A percentile compares a stretch with the other conserved stretches of the same genome.
These are phyloP conservation scores for Hyphodiscus sp. DNA, from an alignment of 2,329 filamentous ascomycete genomes.

Conservation along the genomic window DNA sequence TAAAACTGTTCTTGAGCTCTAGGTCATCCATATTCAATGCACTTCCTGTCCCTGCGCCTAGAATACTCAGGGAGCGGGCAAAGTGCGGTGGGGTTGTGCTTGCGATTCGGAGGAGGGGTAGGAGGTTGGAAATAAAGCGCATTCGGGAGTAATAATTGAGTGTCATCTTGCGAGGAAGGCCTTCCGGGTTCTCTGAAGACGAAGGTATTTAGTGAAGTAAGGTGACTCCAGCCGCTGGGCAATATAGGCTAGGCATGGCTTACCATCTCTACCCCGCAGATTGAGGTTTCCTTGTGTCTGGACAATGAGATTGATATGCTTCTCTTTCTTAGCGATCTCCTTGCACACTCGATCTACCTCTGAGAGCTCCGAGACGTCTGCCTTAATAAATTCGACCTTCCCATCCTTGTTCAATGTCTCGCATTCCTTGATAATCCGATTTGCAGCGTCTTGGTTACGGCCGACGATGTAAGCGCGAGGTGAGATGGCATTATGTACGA, in stretches of 20 bases:
- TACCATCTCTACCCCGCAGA: constrained; percentile 22
- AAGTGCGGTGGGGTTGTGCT: constrained; percentile 35
- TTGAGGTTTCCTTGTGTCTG: constrained; percentile 43
- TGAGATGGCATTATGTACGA: constrained; percentile 34
- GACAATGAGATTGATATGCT: constrained; percentile 48
- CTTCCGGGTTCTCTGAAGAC: constrained; percentile 22
- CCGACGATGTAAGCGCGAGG: constrained; percentile 44
- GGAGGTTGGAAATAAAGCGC: constrained; percentile 48
- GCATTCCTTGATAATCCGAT: constrained; percentile 38
- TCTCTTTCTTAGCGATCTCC: constrained; percentile 44
- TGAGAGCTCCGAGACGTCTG: constrained; percentile 38
- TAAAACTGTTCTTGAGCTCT: constrained; percentile 21
- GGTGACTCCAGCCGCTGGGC: background rate
- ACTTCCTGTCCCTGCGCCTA: constrained; percentile 46
- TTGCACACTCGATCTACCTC: constrained; percentile 43
- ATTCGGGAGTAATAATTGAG: constrained; percentile 48
- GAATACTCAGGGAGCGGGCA: constrained; percentile 49
- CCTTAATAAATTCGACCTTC: constrained; percentile 38
- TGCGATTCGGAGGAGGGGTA: constrained; percentile 41
- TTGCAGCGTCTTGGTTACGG: constrained; percentile 35
- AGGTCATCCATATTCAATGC: constrained; percentile 40
- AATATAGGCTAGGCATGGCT: background rate
- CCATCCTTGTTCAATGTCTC: constrained; percentile 38
- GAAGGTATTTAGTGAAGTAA: background rate
- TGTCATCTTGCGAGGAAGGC: constrained; percentile 23